Base-by-base conservation (phyloP, 148 eudicot genomes). In the Camellia lanceoleosa region DNA sequence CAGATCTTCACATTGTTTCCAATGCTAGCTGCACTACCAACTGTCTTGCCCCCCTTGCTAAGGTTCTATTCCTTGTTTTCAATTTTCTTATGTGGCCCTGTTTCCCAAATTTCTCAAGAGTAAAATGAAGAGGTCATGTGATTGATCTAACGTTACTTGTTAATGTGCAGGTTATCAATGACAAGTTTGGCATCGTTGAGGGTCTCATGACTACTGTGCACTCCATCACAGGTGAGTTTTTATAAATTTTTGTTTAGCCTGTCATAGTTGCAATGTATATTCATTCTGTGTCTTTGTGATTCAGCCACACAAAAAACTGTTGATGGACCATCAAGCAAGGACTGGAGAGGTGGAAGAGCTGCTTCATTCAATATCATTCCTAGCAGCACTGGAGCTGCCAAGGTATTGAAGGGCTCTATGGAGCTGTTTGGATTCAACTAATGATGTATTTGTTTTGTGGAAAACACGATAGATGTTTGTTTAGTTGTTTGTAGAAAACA, bases 181-280 rank as follows among this genome's bases (percentile, higher is more conserved):
- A 87, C 71, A 89, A 87, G 73, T 90, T 90, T 68, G 91, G 91
- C 82, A 87, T 90, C 52, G 89, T 90, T 41, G 93, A 90, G 81
- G 93, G 93, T 68, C 91, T 90, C 65, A 89, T 90, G 93, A 89
- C 93, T 16, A 89, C 91, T 4, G 90, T 91, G 64, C 94, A 91
- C 82, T 84, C 92, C 72, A 89, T 89, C 16, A 91, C 92, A 12
- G 93, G 93, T 90, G 73, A 70, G 69, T 59, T 1, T 20, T 6
- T 7, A 30, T 60, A 20, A 19, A 15, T 23, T 18, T 43, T 23
- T 76, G 18, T 52, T 2, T 42, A n/a, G 47, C 19, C 1, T 64
- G 20, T 1, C 38, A 38, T 41, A n/a, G 18, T 38, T n/a, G 42
- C 2, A 5, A 13, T 62, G 13, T 52, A 20, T 72, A 64, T 20